Evolutionary conservation across 208 protist genomes (phyloP), one percentile per base, ranked within the genome.

Genomic region (Trypanosoma cruzi): DNA sequence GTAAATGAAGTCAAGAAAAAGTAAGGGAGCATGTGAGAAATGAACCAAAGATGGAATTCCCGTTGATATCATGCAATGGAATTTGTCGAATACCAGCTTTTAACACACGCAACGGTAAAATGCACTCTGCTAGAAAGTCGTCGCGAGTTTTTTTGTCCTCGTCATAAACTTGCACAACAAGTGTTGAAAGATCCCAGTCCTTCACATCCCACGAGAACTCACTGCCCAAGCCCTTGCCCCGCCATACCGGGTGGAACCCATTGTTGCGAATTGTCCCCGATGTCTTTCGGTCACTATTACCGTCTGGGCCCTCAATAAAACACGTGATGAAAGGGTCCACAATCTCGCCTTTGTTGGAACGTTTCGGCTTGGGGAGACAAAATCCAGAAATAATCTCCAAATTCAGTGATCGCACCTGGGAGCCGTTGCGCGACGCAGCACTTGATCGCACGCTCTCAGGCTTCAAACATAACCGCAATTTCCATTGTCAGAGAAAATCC

Each of bases 401-500:
- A 8, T 62, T 80, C 22, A 95, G 52, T 53, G 32, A 78, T 31
- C 84, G 72, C 42, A 55, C 16, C n/a, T 71, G 52, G 49, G 64
- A 63, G 36, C 77, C 64, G 20, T 57, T 57, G 22, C 48, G 36
- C 28, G 54, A 79, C 13, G 73, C 56, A 24, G 31, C 8, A 26
- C 40, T 70, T 22, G 75, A 68, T 0, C 83, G 78, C 42, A 97
- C 65, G 59, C 80, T 72, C 2, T 64, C 64, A 2, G 97, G 97
- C 80, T 99, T 98, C 36, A 98, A 84, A 98, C 55, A 76, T 98
- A 99, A 11, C 97, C 96, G 71, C 88, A 93, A 52, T 74, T 64
- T 54, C 96, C 96, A 74, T 98, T 98, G 62, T 96, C 88, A 32
- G 63, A 42, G 77, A 98, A 68, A 92, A 88, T 49, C 80, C 85